These are phyloP conservation scores for Jimgerdemannia lactiflua DNA, from an alignment of 192 early-diverging fungal species.

Conservation along the genomic window DNA sequence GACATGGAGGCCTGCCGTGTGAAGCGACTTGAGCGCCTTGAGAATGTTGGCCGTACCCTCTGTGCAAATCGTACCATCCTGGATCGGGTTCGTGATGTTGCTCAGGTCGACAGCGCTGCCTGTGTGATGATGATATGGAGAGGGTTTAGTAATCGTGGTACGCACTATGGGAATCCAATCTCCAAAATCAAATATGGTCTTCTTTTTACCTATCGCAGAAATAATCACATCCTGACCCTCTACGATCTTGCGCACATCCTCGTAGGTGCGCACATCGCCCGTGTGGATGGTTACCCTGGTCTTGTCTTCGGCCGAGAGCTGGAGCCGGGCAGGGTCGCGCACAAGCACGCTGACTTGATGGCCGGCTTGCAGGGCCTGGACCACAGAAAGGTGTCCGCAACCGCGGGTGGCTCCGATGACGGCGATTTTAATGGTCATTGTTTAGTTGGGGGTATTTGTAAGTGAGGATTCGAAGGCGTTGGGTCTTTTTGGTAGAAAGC, in stretches of 20 bases:
- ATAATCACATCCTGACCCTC: slow-evolving; percentile 1
- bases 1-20: not conserved
- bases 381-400: not conserved
- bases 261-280: not conserved
- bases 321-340: not conserved
- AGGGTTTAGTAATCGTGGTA: not conserved
- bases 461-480: not conserved
- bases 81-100: not conserved
- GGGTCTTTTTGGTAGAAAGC: too few relatives aligned
- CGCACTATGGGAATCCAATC: not conserved
- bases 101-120: not conserved
- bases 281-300: not conserved
- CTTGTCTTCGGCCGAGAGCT: not conserved
- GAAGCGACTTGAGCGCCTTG: not conserved
- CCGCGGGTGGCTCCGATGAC: not conserved
- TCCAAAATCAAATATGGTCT: not conserved
- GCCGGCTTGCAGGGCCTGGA: not conserved
- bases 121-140: not conserved
- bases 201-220: not conserved
- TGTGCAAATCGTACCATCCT: not conserved
- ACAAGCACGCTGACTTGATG: not conserved
- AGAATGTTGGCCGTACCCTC: not conserved
- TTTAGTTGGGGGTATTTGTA: not conserved
- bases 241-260: not conserved
- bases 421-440: not conserved